Evolutionary conservation across 306 rosid species (phyloP), one percentile per base, ranked within the genome.

Genomic region (Macrotyloma uniflorum): DNA sequence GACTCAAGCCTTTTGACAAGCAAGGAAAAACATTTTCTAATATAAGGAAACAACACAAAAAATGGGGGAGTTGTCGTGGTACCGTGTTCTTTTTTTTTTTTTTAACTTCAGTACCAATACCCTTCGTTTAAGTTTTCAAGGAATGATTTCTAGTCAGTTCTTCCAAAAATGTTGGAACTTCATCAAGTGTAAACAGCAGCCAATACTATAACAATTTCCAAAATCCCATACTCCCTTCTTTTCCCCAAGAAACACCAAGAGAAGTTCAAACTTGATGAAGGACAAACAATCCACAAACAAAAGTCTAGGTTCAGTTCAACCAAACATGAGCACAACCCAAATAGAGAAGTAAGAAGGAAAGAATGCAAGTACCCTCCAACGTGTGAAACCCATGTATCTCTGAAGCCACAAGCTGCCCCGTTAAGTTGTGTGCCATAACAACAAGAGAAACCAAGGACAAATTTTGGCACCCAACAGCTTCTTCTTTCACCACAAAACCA

Each of bases 371-470:
- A 93, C 99, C 98, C 50, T 73, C 88, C 90, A 88, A 53, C 20
- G 96, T 90, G 86, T 85, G 98, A 80, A 96, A 96, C 7, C 99
- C 99, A 93, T 93, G 99, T 83, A 96, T 93, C 79, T 96, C 97
- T 4, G 98, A 49, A 72, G 93, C 91, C 36, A 83, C 88, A 23
- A 96, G 94, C 70, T 23, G 87, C 28, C 87, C 92, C 3, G 84
- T 89, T 76, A 80, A 88, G 42, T 57, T 77, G 16, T 32, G 76
- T 26, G 76, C 85, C 92, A 85, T 86, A 36, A 71, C 19, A 71
- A 72, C 22, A 53, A 35, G 63, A 49, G 62, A 85, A 88, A 80
- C 61, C 89, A 70, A 82, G 40, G 24, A 66, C 65, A 51, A 85
- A 72, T 47, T 77, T 23, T 49, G 1, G 35, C 19, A 10, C 62